Evolutionary conservation across 2,329 filamentous ascomycete genomes (phyloP), one percentile per base, ranked within the genome.

Genomic region (Alternaria brassicicola): DNA sequence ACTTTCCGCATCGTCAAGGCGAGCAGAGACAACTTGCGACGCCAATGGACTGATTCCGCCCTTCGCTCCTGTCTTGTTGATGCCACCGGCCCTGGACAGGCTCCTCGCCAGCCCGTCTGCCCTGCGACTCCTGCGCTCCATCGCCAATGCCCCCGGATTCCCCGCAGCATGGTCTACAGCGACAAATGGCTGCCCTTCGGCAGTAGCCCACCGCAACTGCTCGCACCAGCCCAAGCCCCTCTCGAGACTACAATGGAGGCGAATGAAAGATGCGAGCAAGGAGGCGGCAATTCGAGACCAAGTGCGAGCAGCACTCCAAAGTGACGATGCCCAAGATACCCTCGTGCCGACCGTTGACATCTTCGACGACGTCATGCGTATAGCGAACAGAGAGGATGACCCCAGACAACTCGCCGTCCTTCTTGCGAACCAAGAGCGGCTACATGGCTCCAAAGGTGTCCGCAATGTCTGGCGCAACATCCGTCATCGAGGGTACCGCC

Each of bases 51-150:
- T 58, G 60, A 66, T 25, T 42, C n/a, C 39, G 39, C 48, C 59
- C 48, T 59, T 52, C 31, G 54, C 55, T 49, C 57, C 54, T 47
- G 55, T 55, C 48, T 55, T 51, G 68, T 76, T 76, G 65, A 82
- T 82, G 80, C 78, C 77, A 74, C 71, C 73, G 70, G 75, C 76
- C 61, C 71, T 82, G 70, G 73, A 79, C 65, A 75, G 75, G 74
- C 79, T 81, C 72, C 77, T 81, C 72, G 78, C 75, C 67, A 76
- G 76, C 74, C 78, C 79, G 63, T 76, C 78, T 66, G 77, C 78
- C 60, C 68, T 79, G 62, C 69, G 73, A 74, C 68, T 77, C 42
- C 71, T 79, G 25, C 75, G 77, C 53, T 62, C 65, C 49, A 62
- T 78, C 59, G 66, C 73, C 66, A 63, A 64, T 60, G 59, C 61